These are phyloP conservation scores for Xerocomus potaroensis DNA, from an alignment of 768 basidiomycete species.

Conservation along the genomic window DNA sequence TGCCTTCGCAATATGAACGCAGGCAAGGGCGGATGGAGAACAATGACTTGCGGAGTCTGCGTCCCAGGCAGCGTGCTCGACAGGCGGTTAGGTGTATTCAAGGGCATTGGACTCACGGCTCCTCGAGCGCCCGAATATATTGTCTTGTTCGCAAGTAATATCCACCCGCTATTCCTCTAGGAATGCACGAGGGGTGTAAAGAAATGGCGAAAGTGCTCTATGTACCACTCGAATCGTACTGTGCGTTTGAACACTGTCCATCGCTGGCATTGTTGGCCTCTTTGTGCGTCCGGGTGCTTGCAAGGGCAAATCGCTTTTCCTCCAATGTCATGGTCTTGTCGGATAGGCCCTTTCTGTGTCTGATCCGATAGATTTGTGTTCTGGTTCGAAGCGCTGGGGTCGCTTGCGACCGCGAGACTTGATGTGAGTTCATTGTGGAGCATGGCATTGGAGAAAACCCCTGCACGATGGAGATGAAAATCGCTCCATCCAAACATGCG, in stretches of 20 bases:
- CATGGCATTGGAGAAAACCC: constrained; percentile 20
- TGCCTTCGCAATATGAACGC: constrained; percentile 21
- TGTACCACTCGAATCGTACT: constrained; percentile 20
- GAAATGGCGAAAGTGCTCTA: not conserved
- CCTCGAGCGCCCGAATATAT: constrained; percentile 14
- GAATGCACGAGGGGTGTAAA: not conserved
- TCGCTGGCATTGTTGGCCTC: constrained; percentile 19
- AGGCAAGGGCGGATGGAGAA: constrained; percentile 12
- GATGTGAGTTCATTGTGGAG: constrained; percentile 19
- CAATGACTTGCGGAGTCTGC: constrained; percentile 1
- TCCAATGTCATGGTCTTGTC: constrained; percentile 16
- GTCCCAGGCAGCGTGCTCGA: constrained; percentile 17
- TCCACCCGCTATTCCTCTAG: constrained; percentile 27
- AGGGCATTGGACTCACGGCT: constrained; percentile 9
- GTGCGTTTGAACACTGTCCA: constrained; percentile 21
- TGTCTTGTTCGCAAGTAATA: constrained; percentile 18
- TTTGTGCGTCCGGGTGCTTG: constrained; percentile 24
- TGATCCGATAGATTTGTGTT: constrained; percentile 14
- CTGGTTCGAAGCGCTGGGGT: constrained; percentile 9
- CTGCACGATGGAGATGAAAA: constrained; percentile 21
- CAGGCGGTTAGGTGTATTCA: constrained; percentile 11
- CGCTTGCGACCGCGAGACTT: constrained; percentile 20
- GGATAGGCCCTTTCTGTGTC: constrained; percentile 1
- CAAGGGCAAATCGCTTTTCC: constrained; percentile 19
- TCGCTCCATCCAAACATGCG: constrained; percentile 32